Conservation (phyloP, 805 yeast genomes). For the Novakomyces olei region DNA sequence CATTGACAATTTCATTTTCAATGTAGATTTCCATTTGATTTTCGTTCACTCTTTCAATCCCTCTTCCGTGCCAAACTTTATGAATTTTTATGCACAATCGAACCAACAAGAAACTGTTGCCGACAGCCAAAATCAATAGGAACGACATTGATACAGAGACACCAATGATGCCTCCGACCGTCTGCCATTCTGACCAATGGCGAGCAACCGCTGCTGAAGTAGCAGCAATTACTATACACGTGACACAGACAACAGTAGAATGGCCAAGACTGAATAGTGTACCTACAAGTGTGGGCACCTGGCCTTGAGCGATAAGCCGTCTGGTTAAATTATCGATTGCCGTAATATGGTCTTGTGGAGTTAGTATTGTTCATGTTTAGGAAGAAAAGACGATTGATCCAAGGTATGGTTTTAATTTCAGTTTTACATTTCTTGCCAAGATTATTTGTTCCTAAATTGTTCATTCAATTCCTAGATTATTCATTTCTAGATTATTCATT, state of each 20-base stretch:
- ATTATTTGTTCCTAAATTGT: too few species aligned
- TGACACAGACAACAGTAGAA: neutral
- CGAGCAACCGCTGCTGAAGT: neutral
- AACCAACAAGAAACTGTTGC: neutral
- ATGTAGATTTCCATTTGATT: too few species aligned
- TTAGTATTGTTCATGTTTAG: too few species aligned
- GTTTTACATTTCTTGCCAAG: too few species aligned
- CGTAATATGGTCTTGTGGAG: constrained; percentile 2
- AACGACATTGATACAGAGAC: neutral
- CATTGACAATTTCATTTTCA: too few species aligned
- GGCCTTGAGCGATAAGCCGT: neutral
- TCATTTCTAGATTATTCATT: too few species aligned
- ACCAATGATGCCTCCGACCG: constrained; percentile 1
- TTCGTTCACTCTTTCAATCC: too few species aligned
- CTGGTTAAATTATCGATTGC: constrained; percentile 2
- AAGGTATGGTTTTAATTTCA: too few species aligned
- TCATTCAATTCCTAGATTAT: too few species aligned
- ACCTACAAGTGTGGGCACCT: neutral
- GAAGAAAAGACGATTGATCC: too few species aligned
- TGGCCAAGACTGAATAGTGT: constrained; percentile 2
- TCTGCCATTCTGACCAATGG: constrained; percentile 1
- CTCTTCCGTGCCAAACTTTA: neutral
- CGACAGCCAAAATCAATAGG: constrained; percentile 1
- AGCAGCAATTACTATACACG: neutral
- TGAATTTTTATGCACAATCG: neutral